Percentiles rank a stretch among this genome's conserved stretches.
Conservation (phyloP, 1,284 basidiomycete species). For the Melampsora larici-populina region DNA sequence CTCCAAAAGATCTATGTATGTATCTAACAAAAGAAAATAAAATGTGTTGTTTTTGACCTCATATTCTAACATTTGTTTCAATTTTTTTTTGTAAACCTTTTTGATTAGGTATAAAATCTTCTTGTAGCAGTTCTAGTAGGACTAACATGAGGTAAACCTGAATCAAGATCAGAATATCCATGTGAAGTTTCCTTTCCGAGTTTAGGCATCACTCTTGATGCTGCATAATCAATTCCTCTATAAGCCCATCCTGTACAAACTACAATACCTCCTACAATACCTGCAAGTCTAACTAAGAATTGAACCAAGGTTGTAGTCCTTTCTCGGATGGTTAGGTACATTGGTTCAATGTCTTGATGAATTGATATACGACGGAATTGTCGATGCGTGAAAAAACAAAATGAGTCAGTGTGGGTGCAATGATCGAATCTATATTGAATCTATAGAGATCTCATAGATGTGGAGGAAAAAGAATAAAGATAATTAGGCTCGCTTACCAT, state of each 20-base stretch:
- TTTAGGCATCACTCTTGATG: constrained; percentile 13
- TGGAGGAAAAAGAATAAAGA: no score
- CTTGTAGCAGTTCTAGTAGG: background rate
- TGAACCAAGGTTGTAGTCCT: constrained; percentile 76
- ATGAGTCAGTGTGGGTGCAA: constrained; percentile 60
- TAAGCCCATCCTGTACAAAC: constrained; percentile 50
- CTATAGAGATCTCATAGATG: no score
- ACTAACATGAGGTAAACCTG: constrained; percentile 1
- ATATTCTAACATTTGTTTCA: no score
- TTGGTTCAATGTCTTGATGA: constrained; percentile 79
- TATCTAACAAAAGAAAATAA: no score
- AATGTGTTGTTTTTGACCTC: no score
- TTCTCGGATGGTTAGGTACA: constrained; percentile 78
- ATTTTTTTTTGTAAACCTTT: no score
- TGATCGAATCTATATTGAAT: no score
- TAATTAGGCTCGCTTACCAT: background rate
- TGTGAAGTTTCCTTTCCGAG: background rate
- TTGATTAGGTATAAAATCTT: constrained; percentile 6
- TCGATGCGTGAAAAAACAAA: no score
- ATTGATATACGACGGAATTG: no score
- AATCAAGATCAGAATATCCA: background rate
- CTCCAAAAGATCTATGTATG: no score
- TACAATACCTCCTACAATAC: constrained; percentile 56
- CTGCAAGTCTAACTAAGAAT: constrained; percentile 70
- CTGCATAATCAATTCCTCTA: constrained; percentile 44